Evolutionary conservation across 164 flowering plant species (phyloP).

Genomic region (Houttuynia cordata): DNA sequence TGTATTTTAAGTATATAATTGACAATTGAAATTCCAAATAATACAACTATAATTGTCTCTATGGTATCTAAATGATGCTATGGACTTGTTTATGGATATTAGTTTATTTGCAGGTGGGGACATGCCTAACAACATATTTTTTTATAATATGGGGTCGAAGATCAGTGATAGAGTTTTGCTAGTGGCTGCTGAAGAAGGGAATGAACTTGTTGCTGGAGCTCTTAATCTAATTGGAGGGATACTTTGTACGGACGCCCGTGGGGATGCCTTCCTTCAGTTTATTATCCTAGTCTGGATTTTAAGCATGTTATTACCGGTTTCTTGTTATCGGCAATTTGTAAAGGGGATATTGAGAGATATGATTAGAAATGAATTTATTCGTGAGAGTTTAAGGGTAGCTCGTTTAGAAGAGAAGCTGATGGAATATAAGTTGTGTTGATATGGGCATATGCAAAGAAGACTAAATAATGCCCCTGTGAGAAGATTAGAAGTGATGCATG

Average conservation of each 20-base stretch:
- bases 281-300: conserved; percentile 85
- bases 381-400: no score
- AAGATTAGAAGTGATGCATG: no score
- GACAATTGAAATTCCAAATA: no score
- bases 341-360: no score
- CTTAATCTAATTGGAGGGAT: conserved; percentile 87
- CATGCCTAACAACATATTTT: conserved; percentile 77
- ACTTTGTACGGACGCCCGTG: conserved; percentile 84
- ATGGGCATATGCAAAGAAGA: no score
- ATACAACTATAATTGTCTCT: no score
- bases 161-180: conserved; percentile 78
- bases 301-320: conserved; percentile 95
- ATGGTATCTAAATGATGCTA: no score
- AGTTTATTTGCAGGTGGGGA: conserved; percentile 63
- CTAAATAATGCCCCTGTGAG: no score
- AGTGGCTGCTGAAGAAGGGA: conserved; percentile 81
- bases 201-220: conserved; percentile 86
- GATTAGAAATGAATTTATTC: no score
- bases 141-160: conserved; percentile 74
- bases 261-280: conserved; percentile 72
- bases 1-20: no score
- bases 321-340: background rate
- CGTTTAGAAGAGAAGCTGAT: no score
- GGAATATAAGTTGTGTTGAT: no score
- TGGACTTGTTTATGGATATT: background rate